Evolutionary conservation across 805 yeast species (phyloP), one percentile per base, ranked within the genome.

Genomic region (Candida krabiensis): DNA sequence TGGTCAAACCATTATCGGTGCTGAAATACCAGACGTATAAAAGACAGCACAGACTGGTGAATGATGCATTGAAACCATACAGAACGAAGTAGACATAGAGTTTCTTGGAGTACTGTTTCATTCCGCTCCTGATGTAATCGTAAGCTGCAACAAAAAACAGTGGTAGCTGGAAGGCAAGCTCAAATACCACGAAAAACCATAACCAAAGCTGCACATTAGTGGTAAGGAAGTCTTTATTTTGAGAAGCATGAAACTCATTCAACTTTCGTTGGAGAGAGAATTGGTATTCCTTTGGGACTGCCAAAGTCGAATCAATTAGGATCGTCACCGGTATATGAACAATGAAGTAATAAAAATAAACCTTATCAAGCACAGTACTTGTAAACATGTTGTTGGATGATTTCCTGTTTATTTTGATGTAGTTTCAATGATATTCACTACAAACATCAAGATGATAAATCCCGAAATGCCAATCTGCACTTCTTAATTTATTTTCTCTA

Each of bases 11-110:
- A 25, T 65, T 46, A 9, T 66, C 68, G 2, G 67, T 67, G 4
- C 52, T 43, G 9, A 65, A 52, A 2, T 49, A 21, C 14, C 50
- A 50, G 12, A 81, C 70, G 49, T 76, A 72, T n/a, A 71, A 56
- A 46, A 85, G 61, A 57, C 97, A 91, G 17, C 80, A 75, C 25
- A 80, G 59, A 0, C 96, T 88, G 4, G 96, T 88, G 35, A 84
- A 66, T 4, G 83, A 66, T 0, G 97, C 98, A 54, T 87, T 88
- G 50, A 85, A 73, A 3, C 91, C 96, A 60, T 93, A 91, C 5
- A 81, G 52, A 11, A 77, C 63, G 47, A 82, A 59, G 55, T 17
- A 40, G 7, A 55, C 55, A 36, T 47, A 46, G 15, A 42, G 19
- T 9, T 28, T 58, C 46, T 36, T 53, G 41, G 45, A 60, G 46